These are phyloP conservation scores for Saksenaea vasiformis DNA, from an alignment of 371 early-diverging fungal species.

Conservation along the genomic window DNA sequence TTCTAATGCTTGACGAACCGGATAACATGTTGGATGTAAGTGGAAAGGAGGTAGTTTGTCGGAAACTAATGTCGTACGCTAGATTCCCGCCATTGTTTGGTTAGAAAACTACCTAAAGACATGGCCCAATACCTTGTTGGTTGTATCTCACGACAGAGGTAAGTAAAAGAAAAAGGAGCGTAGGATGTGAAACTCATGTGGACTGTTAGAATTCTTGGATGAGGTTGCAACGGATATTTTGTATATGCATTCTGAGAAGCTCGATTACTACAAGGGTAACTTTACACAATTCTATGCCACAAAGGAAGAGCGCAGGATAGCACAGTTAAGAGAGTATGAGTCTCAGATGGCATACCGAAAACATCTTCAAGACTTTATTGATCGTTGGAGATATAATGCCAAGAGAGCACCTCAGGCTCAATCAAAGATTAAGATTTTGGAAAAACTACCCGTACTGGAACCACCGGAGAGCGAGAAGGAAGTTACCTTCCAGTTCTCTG, in stretches of 20 bases:
- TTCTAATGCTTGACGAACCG: conserved; percentile 98
- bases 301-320: conserved; percentile 88
- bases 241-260: conserved; percentile 89
- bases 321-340: conserved; percentile 92
- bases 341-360: conserved; percentile 90
- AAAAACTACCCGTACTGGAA: conserved; percentile 93
- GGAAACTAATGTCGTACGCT: not conserved
- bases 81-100: conserved; percentile 95
- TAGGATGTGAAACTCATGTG: not conserved
- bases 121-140: conserved; percentile 90
- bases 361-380: conserved; percentile 97
- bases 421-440: conserved; percentile 96
- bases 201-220: conserved; percentile 85
- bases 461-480: conserved; percentile 82
- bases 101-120: conserved; percentile 90
- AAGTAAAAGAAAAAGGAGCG: not conserved
- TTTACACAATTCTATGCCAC: conserved; percentile 89
- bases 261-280: conserved; percentile 96
- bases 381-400: conserved; percentile 99
- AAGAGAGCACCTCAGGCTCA: conserved; percentile 98
- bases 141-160: conserved; percentile 96
- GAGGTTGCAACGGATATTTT: conserved; percentile 96
- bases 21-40: conserved; percentile 93
- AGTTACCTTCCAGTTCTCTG: conserved; percentile 91
- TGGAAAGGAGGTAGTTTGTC: not conserved